Evolutionary conservation across 139 green algal species (phyloP), one percentile per base, ranked within the genome.

Genomic region (Chlamydomonas schloesseri): DNA sequence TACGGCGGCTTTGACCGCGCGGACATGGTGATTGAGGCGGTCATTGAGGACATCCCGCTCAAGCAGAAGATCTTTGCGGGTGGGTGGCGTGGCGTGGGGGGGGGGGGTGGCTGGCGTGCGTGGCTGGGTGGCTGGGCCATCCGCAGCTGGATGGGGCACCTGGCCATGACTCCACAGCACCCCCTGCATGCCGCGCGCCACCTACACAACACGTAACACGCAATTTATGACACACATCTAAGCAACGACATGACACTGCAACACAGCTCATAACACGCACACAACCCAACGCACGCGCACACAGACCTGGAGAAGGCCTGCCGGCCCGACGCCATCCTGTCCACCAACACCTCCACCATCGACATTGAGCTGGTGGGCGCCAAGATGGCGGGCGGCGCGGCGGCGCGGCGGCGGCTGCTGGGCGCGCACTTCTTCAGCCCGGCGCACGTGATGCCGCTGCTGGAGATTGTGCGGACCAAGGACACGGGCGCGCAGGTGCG

Each of bases 261-360:
- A n/a, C n/a, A n/a, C n/a, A n/a, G n/a, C n/a, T n/a, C n/a, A n/a
- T n/a, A n/a, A n/a, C n/a, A n/a, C n/a, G n/a, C n/a, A n/a, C n/a
- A n/a, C n/a, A n/a, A n/a, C n/a, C n/a, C n/a, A n/a, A n/a, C n/a
- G n/a, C n/a, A n/a, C n/a, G n/a, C n/a, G n/a, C n/a, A n/a, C n/a
- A n/a, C 79, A 81, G 91, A 96, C 81, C 87, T 99, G 76, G 95
- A 98, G 91, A 69, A 86, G 20, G 81, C 78, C 0, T 98, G 95
- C 89, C 87, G 91, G 9, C 91, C 93, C 2, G 89, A 98, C 86
- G 95, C 90, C 91, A 98, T 99, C 82, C 91, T 99, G 65, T 93
- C 96, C n/a, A 99, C 95, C 84, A 99, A 99, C 94, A 99, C 98
- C 33, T 98, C 94, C 67, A 99, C 98, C 81, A 99, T 99, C 79